phyloP scores from a whole-genome alignment of 2,329 filamentous ascomycete species.

The Paramyrothecium roridum region DNA sequence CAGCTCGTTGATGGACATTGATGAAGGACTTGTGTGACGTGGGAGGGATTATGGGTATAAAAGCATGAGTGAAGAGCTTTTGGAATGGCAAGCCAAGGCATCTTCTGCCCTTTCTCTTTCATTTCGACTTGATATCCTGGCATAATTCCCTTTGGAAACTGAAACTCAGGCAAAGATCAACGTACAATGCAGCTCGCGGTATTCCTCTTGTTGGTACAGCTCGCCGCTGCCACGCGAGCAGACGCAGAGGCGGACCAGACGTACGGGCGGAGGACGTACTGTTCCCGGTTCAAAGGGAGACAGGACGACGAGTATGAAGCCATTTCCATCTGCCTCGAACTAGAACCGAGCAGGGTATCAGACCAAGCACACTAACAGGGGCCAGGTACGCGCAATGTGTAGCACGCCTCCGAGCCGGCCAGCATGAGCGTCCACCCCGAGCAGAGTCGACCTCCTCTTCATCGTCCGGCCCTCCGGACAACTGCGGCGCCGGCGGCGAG shows the following conservation, averaged over 20 bases:
- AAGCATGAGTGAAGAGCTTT: too few relatives aligned
- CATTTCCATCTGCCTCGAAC: background rate
- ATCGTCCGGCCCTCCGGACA: background rate
- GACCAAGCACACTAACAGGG: background rate
- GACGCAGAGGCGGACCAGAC: background rate
- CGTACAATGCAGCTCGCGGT: background rate
- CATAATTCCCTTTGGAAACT: too few relatives aligned
- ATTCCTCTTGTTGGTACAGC: background rate
- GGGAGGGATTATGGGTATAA: too few relatives aligned
- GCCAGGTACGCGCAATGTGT: background rate
- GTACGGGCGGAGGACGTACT: too few relatives aligned
- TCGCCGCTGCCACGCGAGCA: background rate
- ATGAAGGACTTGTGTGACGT: too few relatives aligned
- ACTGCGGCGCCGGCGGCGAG: conserved; percentile 15
- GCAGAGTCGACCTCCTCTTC: background rate
- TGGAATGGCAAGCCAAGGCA: too few relatives aligned
- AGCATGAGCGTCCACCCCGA: background rate
- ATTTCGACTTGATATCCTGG: too few relatives aligned
- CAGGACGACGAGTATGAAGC: background rate
- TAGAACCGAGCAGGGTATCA: too few relatives aligned
- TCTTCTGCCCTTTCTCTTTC: too few relatives aligned
- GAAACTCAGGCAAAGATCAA: background rate
- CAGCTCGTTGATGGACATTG: too few relatives aligned
- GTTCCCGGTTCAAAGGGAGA: too few relatives aligned
- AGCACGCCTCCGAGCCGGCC: background rate